A percentile compares a stretch with the other conserved stretches of the same genome.
Evolutionary conservation across 2,329 filamentous ascomycete species (phyloP).

Genomic region (Hypoxylon sp.): DNA sequence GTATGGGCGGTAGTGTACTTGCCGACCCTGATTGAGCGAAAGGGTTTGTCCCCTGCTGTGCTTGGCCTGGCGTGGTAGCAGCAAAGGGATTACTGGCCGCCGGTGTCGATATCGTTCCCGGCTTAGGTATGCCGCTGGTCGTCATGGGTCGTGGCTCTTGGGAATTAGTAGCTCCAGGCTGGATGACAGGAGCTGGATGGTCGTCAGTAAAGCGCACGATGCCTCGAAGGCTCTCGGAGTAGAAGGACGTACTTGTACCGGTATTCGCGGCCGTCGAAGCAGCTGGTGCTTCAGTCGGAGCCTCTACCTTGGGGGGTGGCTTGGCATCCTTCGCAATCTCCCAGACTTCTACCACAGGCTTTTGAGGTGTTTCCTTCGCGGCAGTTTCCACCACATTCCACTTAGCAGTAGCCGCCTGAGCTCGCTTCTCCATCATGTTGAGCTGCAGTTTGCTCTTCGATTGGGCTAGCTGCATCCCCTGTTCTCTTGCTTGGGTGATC

Average conservation of each 20-base stretch:
- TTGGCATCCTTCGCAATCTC: constrained; percentile 78
- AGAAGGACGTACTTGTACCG: constrained; percentile 31
- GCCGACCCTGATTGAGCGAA: constrained; percentile 38
- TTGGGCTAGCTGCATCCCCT: constrained; percentile 77
- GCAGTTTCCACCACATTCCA: constrained; percentile 83
- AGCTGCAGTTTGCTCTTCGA: constrained; percentile 81
- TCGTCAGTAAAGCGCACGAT: constrained; percentile 28
- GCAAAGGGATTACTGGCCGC: constrained; percentile 41
- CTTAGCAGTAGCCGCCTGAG: constrained; percentile 74
- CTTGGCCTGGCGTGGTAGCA: constrained; percentile 29
- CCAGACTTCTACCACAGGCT: constrained; percentile 88
- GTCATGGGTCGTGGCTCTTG: constrained; percentile 32
- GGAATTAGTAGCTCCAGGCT: constrained; percentile 16
- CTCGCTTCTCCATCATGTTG: constrained; percentile 81
- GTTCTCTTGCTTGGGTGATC: constrained; percentile 65
- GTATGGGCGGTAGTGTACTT: constrained; percentile 35
- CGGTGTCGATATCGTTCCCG: constrained; percentile 27
- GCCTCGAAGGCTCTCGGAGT: not conserved
- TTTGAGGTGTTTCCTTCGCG: constrained; percentile 84
- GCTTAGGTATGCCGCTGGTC: constrained; percentile 41
- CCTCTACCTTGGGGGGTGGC: constrained; percentile 53
- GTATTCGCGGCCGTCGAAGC: constrained; percentile 28
- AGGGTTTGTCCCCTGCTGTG: constrained; percentile 38
- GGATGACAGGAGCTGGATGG: constrained; percentile 28
- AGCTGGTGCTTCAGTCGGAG: constrained; percentile 35